Percentiles rank a stretch among this genome's conserved stretches.
These are phyloP conservation scores for Globisporangium alternatum DNA, from an alignment of 352 stramenopile species.

Conservation along the genomic window DNA sequence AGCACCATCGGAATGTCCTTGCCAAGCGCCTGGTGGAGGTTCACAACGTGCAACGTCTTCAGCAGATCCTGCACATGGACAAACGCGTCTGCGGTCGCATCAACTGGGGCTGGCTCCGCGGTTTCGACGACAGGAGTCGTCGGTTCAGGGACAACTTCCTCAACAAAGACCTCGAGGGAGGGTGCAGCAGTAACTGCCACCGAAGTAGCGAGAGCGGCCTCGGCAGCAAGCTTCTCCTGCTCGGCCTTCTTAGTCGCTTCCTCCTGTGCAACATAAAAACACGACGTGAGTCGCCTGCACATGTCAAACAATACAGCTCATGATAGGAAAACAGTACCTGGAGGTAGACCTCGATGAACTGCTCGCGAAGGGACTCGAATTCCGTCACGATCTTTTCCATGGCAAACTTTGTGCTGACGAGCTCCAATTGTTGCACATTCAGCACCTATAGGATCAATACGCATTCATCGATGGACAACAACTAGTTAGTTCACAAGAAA, in stretches of 20 bases:
- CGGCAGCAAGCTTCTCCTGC: conserved; percentile 12
- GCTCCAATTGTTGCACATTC: conserved; percentile 75
- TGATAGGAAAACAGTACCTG: conserved; percentile 18
- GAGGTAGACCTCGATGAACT: conserved; percentile 68
- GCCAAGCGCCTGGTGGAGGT: conserved; percentile 61
- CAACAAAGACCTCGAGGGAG: conserved; percentile 1
- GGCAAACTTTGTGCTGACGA: conserved; percentile 58
- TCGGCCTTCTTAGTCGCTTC: conserved; percentile 33
- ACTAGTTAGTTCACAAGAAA: conserved; percentile 5
- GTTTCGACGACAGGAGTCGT: conserved; percentile 12
- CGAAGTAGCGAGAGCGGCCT: not conserved
- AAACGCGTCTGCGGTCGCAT: conserved; percentile 30
- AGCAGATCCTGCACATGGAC: conserved; percentile 62
- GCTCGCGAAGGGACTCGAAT: conserved; percentile 70
- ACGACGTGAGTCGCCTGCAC: not conserved
- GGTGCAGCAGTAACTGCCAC: conserved; percentile 16
- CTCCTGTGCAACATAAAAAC: conserved; percentile 20
- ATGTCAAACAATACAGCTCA: not conserved
- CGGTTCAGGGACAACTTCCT: not conserved
- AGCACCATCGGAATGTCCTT: conserved; percentile 80
- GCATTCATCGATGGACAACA: not conserved
- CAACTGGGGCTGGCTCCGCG: conserved; percentile 10
- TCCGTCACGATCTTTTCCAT: conserved; percentile 76
- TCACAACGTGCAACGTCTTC: conserved; percentile 78
- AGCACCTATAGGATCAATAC: conserved; percentile 25